Base-by-base conservation (phyloP, 352 stramenopile species). In the Phytophthora brassicae region DNA sequence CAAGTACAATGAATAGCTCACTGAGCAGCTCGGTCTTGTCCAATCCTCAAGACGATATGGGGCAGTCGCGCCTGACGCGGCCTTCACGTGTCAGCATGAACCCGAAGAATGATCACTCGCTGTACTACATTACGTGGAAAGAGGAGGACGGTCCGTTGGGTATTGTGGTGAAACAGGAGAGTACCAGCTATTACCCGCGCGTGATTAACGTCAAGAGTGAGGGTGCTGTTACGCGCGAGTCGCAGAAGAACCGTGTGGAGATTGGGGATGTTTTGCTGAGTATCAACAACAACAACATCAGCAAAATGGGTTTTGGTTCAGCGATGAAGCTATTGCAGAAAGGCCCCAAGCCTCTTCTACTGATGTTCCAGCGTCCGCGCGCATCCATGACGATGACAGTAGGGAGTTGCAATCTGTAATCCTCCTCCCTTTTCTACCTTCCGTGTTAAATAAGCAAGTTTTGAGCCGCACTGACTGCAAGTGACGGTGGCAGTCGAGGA, bases 221-320 rank as follows among this genome's bases (percentile, higher is more conserved):
- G 61, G 86, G 86, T 33, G 86, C 86, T 26, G 86, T 93, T 19
- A 85, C 77, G 6, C 80, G 86, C 13, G 72, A 89, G 44, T 92
- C 82, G 13, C 84, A 95, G 67, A 91, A 90, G 58, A 92, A 93
- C 53, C 81, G 81, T 16, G 84, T 95, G 23, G 79, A 90, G 60
- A 82, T 91, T 17, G 86, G 86, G 24, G 86, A 95, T 41, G 69
- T 92, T 31, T 47, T 95, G 29, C 70, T 95, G 17, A 92, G 84
- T 60, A 94, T 95, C 57, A 95, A 95, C 72, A 92, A 95, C 75
- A 92, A 95, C 72, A 93, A 95, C 69, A 95, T 95, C 61, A 92
- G 82, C 70, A 92, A 92, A 58, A 95, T 95, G 83, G 86, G 86
- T 41, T 95, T 95, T 59, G 84, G 83, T 8, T 57, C 86, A 20